Evolutionary conservation across 495 filamentous ascomycete genomes (phyloP).

Genomic region (Lophium mytilinum): DNA sequence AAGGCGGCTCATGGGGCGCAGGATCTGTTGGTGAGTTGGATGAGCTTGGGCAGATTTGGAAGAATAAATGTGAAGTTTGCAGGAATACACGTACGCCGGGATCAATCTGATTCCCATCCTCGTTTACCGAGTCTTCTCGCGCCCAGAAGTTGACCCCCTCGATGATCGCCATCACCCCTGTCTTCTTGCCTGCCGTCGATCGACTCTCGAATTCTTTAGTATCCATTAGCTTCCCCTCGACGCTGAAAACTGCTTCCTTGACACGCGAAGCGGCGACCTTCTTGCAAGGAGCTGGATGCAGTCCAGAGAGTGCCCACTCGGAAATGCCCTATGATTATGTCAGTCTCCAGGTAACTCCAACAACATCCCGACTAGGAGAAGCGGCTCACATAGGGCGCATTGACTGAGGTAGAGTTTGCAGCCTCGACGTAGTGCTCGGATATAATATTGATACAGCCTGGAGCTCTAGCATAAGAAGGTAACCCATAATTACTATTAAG

Average conservation of each 20-base stretch:
- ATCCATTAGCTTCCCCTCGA: slow-evolving; percentile 72
- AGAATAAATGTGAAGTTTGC: too few relatives aligned
- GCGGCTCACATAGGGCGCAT: slow-evolving; percentile 51
- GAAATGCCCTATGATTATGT: slow-evolving; percentile 42
- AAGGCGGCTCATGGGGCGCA: slow-evolving; percentile 69
- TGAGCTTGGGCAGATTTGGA: too few relatives aligned
- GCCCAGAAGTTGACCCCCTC: slow-evolving; percentile 88
- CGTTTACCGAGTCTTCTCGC: slow-evolving; percentile 78
- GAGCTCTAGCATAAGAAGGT: neutral
- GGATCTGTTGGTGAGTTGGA: slow-evolving; percentile 16
- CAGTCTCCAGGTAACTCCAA: too few relatives aligned
- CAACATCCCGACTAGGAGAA: too few relatives aligned
- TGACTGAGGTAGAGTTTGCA: slow-evolving; percentile 69
- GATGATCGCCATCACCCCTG: slow-evolving; percentile 63
- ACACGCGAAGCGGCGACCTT: slow-evolving; percentile 67
- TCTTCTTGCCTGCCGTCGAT: slow-evolving; percentile 58
- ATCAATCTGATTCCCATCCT: slow-evolving; percentile 64
- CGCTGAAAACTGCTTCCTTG: slow-evolving; percentile 67
- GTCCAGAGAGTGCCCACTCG: slow-evolving; percentile 74
- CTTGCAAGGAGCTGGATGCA: slow-evolving; percentile 60
- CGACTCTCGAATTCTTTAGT: slow-evolving; percentile 68
- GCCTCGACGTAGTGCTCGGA: slow-evolving; percentile 80
- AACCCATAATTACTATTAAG: neutral
- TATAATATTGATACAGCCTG: slow-evolving; percentile 78
- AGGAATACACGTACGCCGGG: slow-evolving; percentile 36